These are phyloP conservation scores for Umbelopsis sp. DNA, from an alignment of 371 early-diverging fungal genomes.

Conservation along the genomic window DNA sequence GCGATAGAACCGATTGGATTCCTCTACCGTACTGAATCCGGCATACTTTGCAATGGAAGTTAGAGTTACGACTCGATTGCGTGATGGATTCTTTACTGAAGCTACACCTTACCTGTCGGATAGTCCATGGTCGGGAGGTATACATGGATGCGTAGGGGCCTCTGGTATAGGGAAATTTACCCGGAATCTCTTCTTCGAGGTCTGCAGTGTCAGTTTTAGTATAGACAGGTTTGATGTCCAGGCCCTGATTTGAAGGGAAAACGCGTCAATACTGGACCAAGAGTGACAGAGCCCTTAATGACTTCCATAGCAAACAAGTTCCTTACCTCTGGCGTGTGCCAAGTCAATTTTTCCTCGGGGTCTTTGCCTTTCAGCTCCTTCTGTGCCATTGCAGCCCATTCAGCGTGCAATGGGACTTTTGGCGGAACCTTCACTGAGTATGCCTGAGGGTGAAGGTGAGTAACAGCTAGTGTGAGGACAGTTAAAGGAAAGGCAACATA, in stretches of 20 bases:
- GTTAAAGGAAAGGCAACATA: neutral
- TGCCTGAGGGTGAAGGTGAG: neutral
- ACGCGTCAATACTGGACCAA: neutral
- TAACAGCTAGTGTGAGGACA: neutral
- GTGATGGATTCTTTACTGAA: neutral
- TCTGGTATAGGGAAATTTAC: conserved; percentile 82
- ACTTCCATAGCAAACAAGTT: neutral
- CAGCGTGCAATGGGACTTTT: conserved; percentile 49
- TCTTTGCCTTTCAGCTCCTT: conserved; percentile 89
- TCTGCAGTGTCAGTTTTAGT: conserved; percentile 68
- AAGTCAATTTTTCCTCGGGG: conserved; percentile 67
- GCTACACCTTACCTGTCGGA: conserved; percentile 65
- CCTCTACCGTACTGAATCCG: conserved; percentile 89
- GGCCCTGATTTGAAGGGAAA: conserved; percentile 46
- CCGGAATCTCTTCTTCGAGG: conserved; percentile 71
- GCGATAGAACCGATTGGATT: conserved; percentile 83
- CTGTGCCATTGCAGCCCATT: conserved; percentile 72
- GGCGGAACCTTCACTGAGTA: conserved; percentile 15
- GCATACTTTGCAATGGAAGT: conserved; percentile 61
- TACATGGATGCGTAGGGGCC: conserved; percentile 92
- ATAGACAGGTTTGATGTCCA: conserved; percentile 84
- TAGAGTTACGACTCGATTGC: neutral
- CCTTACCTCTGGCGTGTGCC: conserved; percentile 76
- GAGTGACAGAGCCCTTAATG: neutral
- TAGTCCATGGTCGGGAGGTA: conserved; percentile 84